These are phyloP conservation scores for Carpinus viminea DNA, from an alignment of 306 rosid genomes.

Conservation along the genomic window DNA sequence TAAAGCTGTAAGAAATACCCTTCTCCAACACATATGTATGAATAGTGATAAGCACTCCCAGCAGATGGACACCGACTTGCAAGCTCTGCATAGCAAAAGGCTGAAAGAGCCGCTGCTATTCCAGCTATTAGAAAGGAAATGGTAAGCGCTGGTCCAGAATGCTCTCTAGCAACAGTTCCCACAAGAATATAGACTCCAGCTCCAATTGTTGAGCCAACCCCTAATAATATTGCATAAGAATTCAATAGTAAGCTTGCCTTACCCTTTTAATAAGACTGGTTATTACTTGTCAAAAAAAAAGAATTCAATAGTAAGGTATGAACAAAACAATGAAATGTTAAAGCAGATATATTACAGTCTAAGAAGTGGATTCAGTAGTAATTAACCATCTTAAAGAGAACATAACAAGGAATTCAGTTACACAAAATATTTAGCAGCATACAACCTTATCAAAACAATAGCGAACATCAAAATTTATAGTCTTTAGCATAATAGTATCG, in stretches of 20 bases:
- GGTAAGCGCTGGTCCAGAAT: slow-evolving; percentile 83
- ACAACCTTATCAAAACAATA: neutral
- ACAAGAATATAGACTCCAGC: slow-evolving; percentile 97
- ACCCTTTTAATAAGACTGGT: too few relatives aligned
- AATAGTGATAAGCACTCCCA: slow-evolving; percentile 97
- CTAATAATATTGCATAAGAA: slow-evolving; percentile 34
- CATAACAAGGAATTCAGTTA: neutral
- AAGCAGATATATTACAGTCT: neutral
- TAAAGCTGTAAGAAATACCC: slow-evolving; percentile 49
- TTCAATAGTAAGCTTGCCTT: neutral
- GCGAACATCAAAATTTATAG: neutral
- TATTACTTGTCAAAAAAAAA: neutral
- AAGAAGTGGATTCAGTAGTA: slow-evolving; percentile 1
- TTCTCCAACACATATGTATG: slow-evolving; percentile 94
- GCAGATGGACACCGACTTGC: slow-evolving; percentile 96
- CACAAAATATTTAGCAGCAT: neutral
- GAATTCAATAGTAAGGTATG: slow-evolving; percentile 1
- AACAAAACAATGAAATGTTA: neutral
- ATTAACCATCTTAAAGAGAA: neutral
- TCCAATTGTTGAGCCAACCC: slow-evolving; percentile 95
- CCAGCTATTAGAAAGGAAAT: slow-evolving; percentile 86
- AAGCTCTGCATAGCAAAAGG: slow-evolving; percentile 95
- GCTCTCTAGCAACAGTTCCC: slow-evolving; percentile 95
- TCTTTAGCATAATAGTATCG: neutral
- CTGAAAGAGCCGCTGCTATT: slow-evolving; percentile 90